Percentiles rank a stretch among this genome's conserved stretches.
Evolutionary conservation across 1,139 yeast species (phyloP).

Genomic region (Spencermartinsiella ligniputridi): DNA sequence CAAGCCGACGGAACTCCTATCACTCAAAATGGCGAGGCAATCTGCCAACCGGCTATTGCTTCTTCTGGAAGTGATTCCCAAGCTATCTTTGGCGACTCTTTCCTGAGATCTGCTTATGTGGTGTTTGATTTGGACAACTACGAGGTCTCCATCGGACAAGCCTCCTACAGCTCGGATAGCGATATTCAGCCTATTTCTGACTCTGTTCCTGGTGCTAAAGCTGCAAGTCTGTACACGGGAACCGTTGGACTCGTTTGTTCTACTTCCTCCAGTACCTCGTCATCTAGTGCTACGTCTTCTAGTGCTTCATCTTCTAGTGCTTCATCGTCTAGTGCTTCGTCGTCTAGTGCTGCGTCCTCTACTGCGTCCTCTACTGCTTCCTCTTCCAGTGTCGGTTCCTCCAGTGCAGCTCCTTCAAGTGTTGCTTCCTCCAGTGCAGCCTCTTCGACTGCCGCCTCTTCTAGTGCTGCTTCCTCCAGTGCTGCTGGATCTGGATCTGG

Average conservation of each 20-base stretch:
- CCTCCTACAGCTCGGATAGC: neutral
- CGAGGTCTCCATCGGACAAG: slow-evolving; percentile 48
- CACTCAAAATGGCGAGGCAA: slow-evolving; percentile 11
- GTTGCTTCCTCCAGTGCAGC: neutral
- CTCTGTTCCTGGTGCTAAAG: slow-evolving; percentile 18
- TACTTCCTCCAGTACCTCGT: neutral
- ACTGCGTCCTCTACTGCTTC: neutral
- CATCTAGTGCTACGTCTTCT: slow-evolving; percentile 4
- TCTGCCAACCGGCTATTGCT: slow-evolving; percentile 19
- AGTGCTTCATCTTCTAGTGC: neutral
- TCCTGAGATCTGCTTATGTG: slow-evolving; percentile 62
- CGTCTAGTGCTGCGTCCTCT: neutral
- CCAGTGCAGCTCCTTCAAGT: neutral
- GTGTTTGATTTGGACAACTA: slow-evolving; percentile 64
- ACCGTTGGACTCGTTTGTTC: neutral
- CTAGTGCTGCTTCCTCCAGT: neutral
- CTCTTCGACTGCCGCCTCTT: neutral
- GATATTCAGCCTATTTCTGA: slow-evolving; percentile 21
- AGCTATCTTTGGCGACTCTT: slow-evolving; percentile 57
- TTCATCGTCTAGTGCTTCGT: slow-evolving; percentile 1
- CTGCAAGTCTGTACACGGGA: slow-evolving; percentile 8
- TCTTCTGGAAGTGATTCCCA: slow-evolving; percentile 34
- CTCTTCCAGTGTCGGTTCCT: neutral
- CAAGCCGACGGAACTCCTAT: slow-evolving; percentile 11
- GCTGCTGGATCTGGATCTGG: neutral